These are phyloP conservation scores for Hypomyces rosellus DNA, from an alignment of 2,329 filamentous ascomycete genomes.

Conservation along the genomic window DNA sequence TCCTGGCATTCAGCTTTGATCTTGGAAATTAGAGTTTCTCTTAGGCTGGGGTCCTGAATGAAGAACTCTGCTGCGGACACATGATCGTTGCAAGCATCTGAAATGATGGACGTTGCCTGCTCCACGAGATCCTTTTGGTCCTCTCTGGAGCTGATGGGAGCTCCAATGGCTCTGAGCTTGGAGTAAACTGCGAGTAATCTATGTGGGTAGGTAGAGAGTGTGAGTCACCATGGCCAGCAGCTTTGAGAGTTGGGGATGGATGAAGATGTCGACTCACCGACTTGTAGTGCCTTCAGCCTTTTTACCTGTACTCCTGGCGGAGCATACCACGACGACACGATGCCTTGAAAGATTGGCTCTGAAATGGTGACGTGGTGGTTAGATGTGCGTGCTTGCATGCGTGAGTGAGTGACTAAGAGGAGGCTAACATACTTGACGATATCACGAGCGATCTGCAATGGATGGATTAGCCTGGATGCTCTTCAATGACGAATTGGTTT, in stretches of 20 bases:
- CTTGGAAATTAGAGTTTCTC: slow-evolving; percentile 52
- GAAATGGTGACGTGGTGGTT: neutral
- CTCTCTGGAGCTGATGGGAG: slow-evolving; percentile 45
- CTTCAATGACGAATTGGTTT: neutral
- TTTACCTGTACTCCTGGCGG: slow-evolving; percentile 86
- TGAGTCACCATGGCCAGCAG: neutral
- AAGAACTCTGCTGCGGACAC: slow-evolving; percentile 61
- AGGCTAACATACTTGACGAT: slow-evolving; percentile 33
- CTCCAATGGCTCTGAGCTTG: slow-evolving; percentile 48
- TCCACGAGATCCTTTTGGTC: slow-evolving; percentile 49
- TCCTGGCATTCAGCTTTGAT: slow-evolving; percentile 76
- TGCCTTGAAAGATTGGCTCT: slow-evolving; percentile 53
- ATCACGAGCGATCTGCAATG: slow-evolving; percentile 34
- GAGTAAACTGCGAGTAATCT: slow-evolving; percentile 55
- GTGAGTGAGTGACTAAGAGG: neutral
- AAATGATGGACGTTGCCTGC: slow-evolving; percentile 67
- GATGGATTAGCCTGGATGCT: slow-evolving; percentile 4
- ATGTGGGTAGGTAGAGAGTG: neutral
- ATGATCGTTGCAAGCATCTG: slow-evolving; percentile 79
- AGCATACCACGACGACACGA: slow-evolving; percentile 88
- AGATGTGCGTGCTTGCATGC: neutral
- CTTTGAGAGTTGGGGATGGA: neutral
- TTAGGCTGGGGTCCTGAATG: slow-evolving; percentile 51
- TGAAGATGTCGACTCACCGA: slow-evolving; percentile 53
- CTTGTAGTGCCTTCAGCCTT: slow-evolving; percentile 95